Base-by-base conservation (phyloP, 2,329 filamentous ascomycete genomes). In the Chaetoscypha palmicola region DNA sequence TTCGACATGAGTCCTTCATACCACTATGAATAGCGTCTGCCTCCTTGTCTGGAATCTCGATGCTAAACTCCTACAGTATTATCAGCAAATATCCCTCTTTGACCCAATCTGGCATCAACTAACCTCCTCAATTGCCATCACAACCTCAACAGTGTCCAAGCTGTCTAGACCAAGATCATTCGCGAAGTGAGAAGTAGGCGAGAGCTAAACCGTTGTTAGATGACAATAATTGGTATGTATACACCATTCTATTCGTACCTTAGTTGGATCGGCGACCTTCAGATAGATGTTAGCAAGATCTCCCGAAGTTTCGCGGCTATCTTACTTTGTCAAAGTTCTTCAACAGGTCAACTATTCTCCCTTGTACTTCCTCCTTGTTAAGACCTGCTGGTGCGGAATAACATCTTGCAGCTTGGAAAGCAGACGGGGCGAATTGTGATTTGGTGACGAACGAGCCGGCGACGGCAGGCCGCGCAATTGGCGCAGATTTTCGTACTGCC, bases 51-150 rank as follows among this genome's bases (percentile, higher is more conserved):
- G 83, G 83, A 61, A 87, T 87, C 70, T 87, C 83, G 68, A 87
- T 83, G 74, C 82, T 79, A 64, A 81, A 80, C 62, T 81, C 74
- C 71, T 56, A 44, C 46, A 55, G 58, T 37, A 52, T 37, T 11
- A 52, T 66, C 43, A 62, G 56, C 38, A 45, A 19, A 30, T 32
- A n/a, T 7, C 37, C 19, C 1, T 9, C 10, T 12, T 5, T 3
- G 8, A 11, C 9, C n/a, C 9, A 5, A n/a, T 22, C 16, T 41
- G 23, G 10, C 14, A 17, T 37, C 46, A 42, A 51, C 52, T 43
- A 58, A 89, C 85, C 82, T 98, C 92, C 79, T 98, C 92, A 70
- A 98, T 97, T 56, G 92, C 92, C 92, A 98, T 98, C 61, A 98
- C 92, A 57, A 98, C 92, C 77, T 98, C 92, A 53, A 98, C 92